Evolutionary conservation across 345 rosid species (phyloP).

Genomic region (Acer campestre): DNA sequence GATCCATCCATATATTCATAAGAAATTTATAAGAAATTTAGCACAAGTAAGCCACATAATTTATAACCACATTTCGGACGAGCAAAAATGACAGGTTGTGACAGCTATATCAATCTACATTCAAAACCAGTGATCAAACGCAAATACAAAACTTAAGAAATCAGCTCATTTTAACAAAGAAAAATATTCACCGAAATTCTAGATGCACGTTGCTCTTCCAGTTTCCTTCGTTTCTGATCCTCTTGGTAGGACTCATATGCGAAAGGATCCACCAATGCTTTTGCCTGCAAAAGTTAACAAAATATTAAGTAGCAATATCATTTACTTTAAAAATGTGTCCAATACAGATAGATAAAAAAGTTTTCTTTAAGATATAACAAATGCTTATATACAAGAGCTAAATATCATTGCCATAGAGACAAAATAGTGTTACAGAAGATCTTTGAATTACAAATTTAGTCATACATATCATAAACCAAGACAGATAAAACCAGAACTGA

Average conservation of each 20-base stretch:
- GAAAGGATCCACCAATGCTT: constrained; percentile 68
- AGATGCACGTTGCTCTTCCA: constrained; percentile 50
- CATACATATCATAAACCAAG: neutral
- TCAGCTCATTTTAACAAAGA: neutral
- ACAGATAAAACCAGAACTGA: neutral
- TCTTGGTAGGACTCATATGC: constrained; percentile 63
- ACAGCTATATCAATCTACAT: neutral
- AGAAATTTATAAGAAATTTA: neutral
- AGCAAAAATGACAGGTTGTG: neutral
- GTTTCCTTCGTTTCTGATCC: constrained; percentile 62
- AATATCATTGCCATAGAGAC: neutral
- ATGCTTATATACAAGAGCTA: neutral
- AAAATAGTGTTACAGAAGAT: neutral
- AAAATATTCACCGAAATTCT: constrained; percentile 75
- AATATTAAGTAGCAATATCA: neutral
- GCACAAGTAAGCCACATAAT: neutral
- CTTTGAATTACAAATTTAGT: neutral
- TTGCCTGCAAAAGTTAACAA: constrained; percentile 50
- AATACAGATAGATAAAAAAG: neutral
- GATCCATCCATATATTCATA: neutral
- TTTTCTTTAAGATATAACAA: neutral
- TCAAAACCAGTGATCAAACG: neutral
- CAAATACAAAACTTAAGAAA: neutral
- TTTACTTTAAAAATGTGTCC: neutral
- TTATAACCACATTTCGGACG: neutral